Evolutionary conservation across 768 basidiomycete genomes (phyloP), one percentile per base, ranked within the genome.

Genomic region (Boletus coccyginus): DNA sequence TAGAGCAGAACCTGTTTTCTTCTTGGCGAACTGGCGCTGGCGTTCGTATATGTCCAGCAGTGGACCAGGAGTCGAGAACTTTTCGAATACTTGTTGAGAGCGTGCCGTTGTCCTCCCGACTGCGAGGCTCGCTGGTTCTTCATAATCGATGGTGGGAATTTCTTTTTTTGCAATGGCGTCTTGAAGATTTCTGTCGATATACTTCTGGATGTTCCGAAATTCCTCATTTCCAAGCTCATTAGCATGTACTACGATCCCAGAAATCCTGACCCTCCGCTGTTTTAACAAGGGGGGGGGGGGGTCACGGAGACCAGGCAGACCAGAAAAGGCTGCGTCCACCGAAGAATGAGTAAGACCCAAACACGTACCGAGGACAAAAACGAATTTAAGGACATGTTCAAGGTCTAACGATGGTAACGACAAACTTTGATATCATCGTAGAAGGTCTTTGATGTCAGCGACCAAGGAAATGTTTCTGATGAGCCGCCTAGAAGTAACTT

Each of bases 251-350:
- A 58, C 53, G 7, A 2, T 63, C 59, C 55, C 64, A 52, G n/a
- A 60, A 40, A 9, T 16, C 46, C n/a, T n/a, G n/a, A n/a, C n/a
- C n/a, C n/a, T n/a, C n/a, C n/a, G n/a, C n/a, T n/a, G n/a, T n/a
- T n/a, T n/a, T n/a, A n/a, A n/a, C n/a, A n/a, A n/a, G 16, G 14
- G n/a, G n/a, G 5, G 40, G 32, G 21, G 50, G 40, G 2, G 62
- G 62, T 7, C 48, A 50, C 16, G 62, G 62, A n/a, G 50, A 60
- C 62, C 62, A 63, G 3, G 62, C 62, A 11, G 61, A 63, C 40
- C 39, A 63, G 40, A 63, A 64, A 10, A 51, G 35, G 31, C 57
- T 59, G 6, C 62, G 54, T 17, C 62, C 62, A n/a, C 62, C 62
- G 41, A 63, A 63, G 47, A 53, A 63, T 21, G 60, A 58, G 35